Conservation (phyloP, 768 basidiomycete species). For the Lentinula guzmanii region DNA sequence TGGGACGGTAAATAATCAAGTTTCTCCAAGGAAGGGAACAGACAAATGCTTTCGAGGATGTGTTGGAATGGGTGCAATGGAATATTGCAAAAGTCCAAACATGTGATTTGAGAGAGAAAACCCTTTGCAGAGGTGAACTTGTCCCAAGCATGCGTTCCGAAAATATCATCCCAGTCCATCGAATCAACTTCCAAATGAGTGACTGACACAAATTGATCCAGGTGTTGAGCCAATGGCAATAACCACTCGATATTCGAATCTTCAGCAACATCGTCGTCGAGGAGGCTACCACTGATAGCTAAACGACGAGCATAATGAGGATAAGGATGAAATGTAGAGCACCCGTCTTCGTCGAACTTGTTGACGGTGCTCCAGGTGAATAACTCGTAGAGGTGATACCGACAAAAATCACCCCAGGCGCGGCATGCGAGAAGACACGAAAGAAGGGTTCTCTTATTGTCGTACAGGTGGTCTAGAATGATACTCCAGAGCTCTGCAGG, state of each 20-base stretch:
- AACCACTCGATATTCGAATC: background rate
- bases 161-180: background rate
- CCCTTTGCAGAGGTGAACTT: background rate
- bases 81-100: background rate
- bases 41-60: background rate
- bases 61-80: background rate
- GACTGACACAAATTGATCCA: background rate
- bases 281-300: background rate
- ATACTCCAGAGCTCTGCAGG: conserved; percentile 3
- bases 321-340: background rate
- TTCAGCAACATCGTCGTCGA: background rate
- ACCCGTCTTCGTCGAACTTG: background rate
- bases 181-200: background rate
- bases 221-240: background rate
- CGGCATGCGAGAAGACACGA: background rate
- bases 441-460: background rate
- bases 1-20: conserved; percentile 1
- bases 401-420: background rate
- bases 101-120: background rate
- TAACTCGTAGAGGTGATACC: background rate
- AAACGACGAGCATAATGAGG: background rate
- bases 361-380: background rate
- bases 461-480: background rate
- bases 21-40: background rate
- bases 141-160: background rate